Base-by-base conservation (phyloP, 164 flowering plant genomes). In the Malania oleifera region DNA sequence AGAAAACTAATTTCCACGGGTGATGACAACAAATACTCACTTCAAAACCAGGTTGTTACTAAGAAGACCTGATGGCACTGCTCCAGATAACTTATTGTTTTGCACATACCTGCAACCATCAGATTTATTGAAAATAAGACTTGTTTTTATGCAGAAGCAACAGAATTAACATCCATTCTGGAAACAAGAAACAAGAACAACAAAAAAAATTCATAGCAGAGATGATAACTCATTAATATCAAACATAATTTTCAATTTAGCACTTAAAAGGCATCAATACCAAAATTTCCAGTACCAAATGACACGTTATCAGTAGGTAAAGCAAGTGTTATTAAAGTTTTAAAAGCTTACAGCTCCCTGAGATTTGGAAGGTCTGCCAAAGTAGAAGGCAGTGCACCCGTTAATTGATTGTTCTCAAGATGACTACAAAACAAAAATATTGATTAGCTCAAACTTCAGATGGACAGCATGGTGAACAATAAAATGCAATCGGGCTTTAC, bases 371-470 rank as follows among this genome's bases (percentile, higher is more conserved):
- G 82, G 51, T 75, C 64, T 48, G 48, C 52, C 64, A 95, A 68
- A 57, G 83, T 82, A 27, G 96, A 82, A 66, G 99, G 96, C 57
- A 95, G 68, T 62, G 67, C 75, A 39, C 99, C 99, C 37, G 77
- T 80, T 76, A 95, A 77, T 22, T 68, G 79, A 70, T 95, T 95
- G 83, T 86, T 79, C 75, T 95, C 99, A 40, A 95, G 91, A 76
- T 90, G 99, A 60, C 99, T 95, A 50, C 35, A 68, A 34, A 25
- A 64, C n/a, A 51, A 55, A 38, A 50, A 27, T n/a, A 38, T 25
- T n/a, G 7, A 45, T 56, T 20, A 71, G 64, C 22, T 37, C 29
- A 64, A 23, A 3, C 2, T 24, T 45, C 39, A 24, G 14, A 28
- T 13, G 41, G 1, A 29, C 27, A 22, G 0, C 37, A 60, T 38